Conservation (phyloP, 345 rosid genomes). For the Syzygium jambos region DNA sequence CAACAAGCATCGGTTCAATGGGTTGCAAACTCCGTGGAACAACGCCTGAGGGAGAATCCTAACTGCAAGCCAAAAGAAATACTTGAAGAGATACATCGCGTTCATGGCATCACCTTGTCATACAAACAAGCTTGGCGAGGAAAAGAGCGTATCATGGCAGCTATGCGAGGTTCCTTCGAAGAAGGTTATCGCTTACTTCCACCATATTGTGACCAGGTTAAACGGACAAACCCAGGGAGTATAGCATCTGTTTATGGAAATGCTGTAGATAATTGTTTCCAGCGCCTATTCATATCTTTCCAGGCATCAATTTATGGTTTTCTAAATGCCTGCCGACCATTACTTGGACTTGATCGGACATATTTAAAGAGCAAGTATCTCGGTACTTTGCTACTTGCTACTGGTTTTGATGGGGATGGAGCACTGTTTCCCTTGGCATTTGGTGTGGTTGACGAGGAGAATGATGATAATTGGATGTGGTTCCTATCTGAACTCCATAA, state of each 20-base stretch:
- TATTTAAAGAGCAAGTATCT: conserved; percentile 85
- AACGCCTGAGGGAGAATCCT: conserved; percentile 84
- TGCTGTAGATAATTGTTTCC: conserved; percentile 68
- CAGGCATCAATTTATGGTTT: conserved; percentile 98
- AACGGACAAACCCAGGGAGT: conserved; percentile 84
- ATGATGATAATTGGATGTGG: conserved; percentile 99
- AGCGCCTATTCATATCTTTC: conserved; percentile 90
- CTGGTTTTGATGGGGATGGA: conserved; percentile 97
- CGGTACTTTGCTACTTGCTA: conserved; percentile 88
- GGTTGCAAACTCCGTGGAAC: conserved; percentile 96
- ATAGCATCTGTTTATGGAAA: conserved; percentile 88
- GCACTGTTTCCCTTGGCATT: conserved; percentile 89
- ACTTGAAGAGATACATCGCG: conserved; percentile 92
- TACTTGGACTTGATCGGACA: conserved; percentile 87
- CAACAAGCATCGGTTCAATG: conserved; percentile 99
- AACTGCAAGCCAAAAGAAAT: conserved; percentile 96
- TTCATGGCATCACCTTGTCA: conserved; percentile 86
- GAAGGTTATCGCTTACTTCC: conserved; percentile 97
- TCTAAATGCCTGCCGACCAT: conserved; percentile 90
- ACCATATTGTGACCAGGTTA: conserved; percentile 84
- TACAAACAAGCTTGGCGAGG: conserved; percentile 99
- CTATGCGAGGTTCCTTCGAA: conserved; percentile 98
- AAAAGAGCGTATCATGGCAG: conserved; percentile 95
- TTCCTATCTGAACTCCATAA: conserved; percentile 91
- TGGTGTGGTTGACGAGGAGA: conserved; percentile 96